Conservation (phyloP, 495 filamentous ascomycete genomes). For the Xylaria flabelliformis region DNA sequence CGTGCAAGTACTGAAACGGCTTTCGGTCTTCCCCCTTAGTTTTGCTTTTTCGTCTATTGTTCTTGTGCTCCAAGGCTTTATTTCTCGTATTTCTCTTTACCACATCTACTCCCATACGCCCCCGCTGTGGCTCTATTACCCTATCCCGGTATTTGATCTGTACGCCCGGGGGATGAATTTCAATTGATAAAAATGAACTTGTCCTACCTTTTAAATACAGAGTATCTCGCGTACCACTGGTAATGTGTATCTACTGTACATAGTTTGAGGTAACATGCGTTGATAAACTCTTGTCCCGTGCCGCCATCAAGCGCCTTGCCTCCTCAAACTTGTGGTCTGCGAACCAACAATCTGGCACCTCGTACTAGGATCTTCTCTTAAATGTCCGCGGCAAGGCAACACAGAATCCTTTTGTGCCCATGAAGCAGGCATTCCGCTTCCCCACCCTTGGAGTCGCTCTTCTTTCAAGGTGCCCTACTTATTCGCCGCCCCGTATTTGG, state of each 20-base stretch:
- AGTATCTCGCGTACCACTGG: background rate
- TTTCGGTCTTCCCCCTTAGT: background rate
- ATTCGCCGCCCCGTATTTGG: conserved; percentile 13
- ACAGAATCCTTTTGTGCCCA: conserved; percentile 2
- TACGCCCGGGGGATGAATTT: background rate
- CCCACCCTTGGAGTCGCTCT: background rate
- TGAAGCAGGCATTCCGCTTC: conserved; percentile 3
- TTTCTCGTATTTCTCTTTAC: background rate
- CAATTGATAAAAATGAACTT: background rate
- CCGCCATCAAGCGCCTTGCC: background rate
- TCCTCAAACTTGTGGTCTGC: conserved; percentile 7
- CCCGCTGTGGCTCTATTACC: conserved; percentile 2
- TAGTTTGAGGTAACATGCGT: background rate
- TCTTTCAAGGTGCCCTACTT: background rate
- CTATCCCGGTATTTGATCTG: conserved; percentile 12
- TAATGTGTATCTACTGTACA: background rate
- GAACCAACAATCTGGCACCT: conserved; percentile 29
- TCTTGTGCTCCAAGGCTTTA: background rate
- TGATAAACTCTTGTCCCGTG: background rate
- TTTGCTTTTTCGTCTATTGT: conserved; percentile 2
- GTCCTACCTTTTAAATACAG: background rate
- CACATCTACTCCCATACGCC: background rate
- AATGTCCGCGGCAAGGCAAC: conserved; percentile 22
- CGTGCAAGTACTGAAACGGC: background rate
- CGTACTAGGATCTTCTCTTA: conserved; percentile 21